A percentile compares a stretch with the other conserved stretches of the same genome.
These are phyloP conservation scores for Pleurotus tuber-regium DNA, from an alignment of 768 basidiomycete genomes.

Conservation along the genomic window DNA sequence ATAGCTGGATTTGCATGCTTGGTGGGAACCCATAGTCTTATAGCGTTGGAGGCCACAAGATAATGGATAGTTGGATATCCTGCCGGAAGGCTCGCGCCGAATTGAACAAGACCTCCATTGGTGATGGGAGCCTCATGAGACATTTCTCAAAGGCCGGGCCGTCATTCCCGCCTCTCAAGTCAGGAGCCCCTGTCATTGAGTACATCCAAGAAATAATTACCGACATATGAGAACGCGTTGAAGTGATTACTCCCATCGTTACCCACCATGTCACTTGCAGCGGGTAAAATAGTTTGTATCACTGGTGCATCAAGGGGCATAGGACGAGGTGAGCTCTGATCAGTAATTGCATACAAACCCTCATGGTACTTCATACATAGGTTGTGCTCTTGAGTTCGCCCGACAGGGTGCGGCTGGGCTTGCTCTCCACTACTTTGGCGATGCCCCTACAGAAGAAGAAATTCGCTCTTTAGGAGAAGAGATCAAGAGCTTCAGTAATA, in stretches of 20 bases:
- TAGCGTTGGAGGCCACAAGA: too few species aligned
- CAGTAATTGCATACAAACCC: not conserved
- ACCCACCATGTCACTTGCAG: slow-evolving; percentile 37
- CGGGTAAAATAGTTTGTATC: slow-evolving; percentile 62
- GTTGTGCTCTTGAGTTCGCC: slow-evolving; percentile 55
- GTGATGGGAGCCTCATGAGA: not conserved
- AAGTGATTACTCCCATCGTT: not conserved
- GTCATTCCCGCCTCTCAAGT: not conserved
- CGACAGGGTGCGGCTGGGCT: slow-evolving; percentile 63
- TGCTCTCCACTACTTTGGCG: slow-evolving; percentile 68
- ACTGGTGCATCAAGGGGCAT: slow-evolving; percentile 77
- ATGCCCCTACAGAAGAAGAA: slow-evolving; percentile 50
- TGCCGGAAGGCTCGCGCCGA: too few species aligned
- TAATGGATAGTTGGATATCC: too few species aligned
- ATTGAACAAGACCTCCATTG: too few species aligned
- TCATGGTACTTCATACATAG: slow-evolving; percentile 12
- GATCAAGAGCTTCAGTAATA: slow-evolving; percentile 35
- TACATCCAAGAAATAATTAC: slow-evolving; percentile 1
- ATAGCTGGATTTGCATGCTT: not conserved
- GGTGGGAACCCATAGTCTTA: not conserved
- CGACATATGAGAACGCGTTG: not conserved
- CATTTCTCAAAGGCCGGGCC: slow-evolving; percentile 2
- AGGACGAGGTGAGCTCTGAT: slow-evolving; percentile 39
- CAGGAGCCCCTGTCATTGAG: not conserved
- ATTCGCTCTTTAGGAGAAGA: slow-evolving; percentile 42